A percentile compares a stretch with the other conserved stretches of the same genome.
These are phyloP conservation scores for Cladophialophora bantiana DNA, from an alignment of 2,329 filamentous ascomycete species.

Conservation along the genomic window DNA sequence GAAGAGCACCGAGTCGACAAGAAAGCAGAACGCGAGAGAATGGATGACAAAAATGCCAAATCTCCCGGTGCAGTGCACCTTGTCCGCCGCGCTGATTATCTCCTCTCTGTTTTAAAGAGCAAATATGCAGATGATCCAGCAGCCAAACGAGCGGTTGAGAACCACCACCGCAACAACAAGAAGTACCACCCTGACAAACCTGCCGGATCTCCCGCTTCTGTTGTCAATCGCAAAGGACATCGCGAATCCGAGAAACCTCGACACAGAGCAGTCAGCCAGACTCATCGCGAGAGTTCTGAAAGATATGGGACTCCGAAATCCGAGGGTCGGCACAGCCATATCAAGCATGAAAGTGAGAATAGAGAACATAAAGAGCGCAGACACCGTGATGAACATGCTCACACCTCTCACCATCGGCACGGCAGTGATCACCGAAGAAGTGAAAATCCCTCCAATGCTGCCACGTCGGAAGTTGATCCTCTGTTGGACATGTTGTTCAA, in stretches of 20 bases:
- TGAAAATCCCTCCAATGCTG: constrained; percentile 49
- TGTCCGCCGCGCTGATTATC: constrained; percentile 91
- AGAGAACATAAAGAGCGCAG: constrained; percentile 41
- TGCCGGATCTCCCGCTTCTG: constrained; percentile 53
- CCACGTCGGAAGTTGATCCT: constrained; percentile 48
- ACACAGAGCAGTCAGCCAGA: constrained; percentile 51
- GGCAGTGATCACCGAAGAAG: constrained; percentile 38
- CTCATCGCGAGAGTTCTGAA: constrained; percentile 52
- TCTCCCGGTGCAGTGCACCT: constrained; percentile 97
- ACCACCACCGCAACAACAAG: constrained; percentile 94
- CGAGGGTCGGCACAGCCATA: constrained; percentile 49
- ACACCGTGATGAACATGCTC: constrained; percentile 39
- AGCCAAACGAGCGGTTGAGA: constrained; percentile 82
- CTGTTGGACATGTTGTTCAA: constrained; percentile 56
- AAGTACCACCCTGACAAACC: constrained; percentile 55
- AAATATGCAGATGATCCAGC: constrained; percentile 74
- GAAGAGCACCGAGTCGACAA: constrained; percentile 98
- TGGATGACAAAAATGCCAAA: constrained; percentile 68
- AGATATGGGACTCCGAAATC: constrained; percentile 51
- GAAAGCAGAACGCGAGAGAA: constrained; percentile 86
- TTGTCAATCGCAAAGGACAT: constrained; percentile 50
- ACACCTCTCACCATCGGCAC: constrained; percentile 39
- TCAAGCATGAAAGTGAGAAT: constrained; percentile 41
- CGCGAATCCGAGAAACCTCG: constrained; percentile 53
- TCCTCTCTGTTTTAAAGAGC: constrained; percentile 92